Percentiles rank a stretch among this genome's conserved stretches.
Evolutionary conservation across 2,329 filamentous ascomycete genomes (phyloP).

Genomic region (Shiraia sp.): DNA sequence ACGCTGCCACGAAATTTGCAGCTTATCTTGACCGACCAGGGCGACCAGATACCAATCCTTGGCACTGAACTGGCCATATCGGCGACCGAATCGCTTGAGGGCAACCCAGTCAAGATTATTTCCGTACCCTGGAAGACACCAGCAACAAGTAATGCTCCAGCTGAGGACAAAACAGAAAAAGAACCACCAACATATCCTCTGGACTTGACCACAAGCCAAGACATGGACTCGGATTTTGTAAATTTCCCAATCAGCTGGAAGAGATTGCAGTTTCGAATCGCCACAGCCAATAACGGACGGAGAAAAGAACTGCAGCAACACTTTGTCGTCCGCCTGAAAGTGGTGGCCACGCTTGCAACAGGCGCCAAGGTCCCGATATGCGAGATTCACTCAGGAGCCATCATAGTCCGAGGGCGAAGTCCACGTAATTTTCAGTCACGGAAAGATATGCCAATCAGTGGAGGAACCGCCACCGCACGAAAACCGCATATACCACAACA

Average conservation of each 20-base stretch:
- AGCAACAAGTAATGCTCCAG: slow-evolving; percentile 73
- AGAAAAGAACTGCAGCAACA: slow-evolving; percentile 95
- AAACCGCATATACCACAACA: slow-evolving; percentile 55
- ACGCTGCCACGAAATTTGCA: slow-evolving; percentile 77
- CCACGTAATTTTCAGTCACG: slow-evolving; percentile 93
- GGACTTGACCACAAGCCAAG: slow-evolving; percentile 65
- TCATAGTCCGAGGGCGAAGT: slow-evolving; percentile 91
- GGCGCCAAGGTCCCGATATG: slow-evolving; percentile 80
- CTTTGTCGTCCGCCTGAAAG: slow-evolving; percentile 86
- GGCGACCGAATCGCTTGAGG: slow-evolving; percentile 92
- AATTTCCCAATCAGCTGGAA: slow-evolving; percentile 95
- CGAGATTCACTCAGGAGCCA: slow-evolving; percentile 84
- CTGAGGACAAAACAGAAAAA: slow-evolving; percentile 72
- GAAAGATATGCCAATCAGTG: slow-evolving; percentile 87
- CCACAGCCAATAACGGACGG: slow-evolving; percentile 93
- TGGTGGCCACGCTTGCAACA: slow-evolving; percentile 80
- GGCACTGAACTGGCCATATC: slow-evolving; percentile 86
- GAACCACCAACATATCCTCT: slow-evolving; percentile 84
- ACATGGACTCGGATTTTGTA: slow-evolving; percentile 80
- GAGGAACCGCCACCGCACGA: slow-evolving; percentile 76
- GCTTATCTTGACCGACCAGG: slow-evolving; percentile 80
- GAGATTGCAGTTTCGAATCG: slow-evolving; percentile 88
- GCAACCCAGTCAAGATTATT: slow-evolving; percentile 88
- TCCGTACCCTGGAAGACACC: slow-evolving; percentile 98
- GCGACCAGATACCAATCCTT: slow-evolving; percentile 79